Base-by-base conservation (phyloP, 2,329 filamentous ascomycete species). In the Paraconiothyrium brasiliense region DNA sequence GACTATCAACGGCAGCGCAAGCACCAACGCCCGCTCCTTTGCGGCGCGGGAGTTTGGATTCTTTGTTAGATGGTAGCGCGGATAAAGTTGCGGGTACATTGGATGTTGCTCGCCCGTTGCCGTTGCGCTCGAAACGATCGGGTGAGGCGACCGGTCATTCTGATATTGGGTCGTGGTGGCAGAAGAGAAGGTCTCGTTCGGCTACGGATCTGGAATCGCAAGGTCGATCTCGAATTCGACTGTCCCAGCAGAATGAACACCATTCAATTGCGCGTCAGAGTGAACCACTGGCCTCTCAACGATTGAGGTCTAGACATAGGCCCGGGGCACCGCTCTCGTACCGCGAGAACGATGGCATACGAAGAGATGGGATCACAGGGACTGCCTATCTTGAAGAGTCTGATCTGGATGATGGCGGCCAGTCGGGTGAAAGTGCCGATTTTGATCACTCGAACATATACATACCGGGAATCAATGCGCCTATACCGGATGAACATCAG, bases 11-110 rank as follows among this genome's bases (percentile, higher is more conserved):
- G 16, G 50, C 35, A 37, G 39, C 64, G 60, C 62, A 63, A 63
- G 34, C 44, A 61, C 77, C 51, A 60, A 67, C 39, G 20, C 62
- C 35, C 57, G 64, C 61, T 37, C 61, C 65, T 13, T 67, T 71
- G 35, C 63, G 86, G 65, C 80, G 85, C 56, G 84, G 84, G 14
- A 88, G 86, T 32, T 87, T 88, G 65, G 84, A 88, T 58, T 85
- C 85, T 16, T 88, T 86, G 34, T 86, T 88, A 63, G 85, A 88
- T 74, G 81, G 83, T 48, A 81, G 81, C 14, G 80, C 84, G 52
- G 84, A 88, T 60, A 82, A 82, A 61, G 84, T 84, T 14, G 82
- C 83, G 66, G 72, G 80, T 27, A 58, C 60, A 7, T 77, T 75
- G 50, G 74, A 73, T 27, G 54, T 65, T 61, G 71, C 62, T 6